Base-by-base conservation (phyloP, 2,329 filamentous ascomycete species). In the Beauveria scarabaeidicola region DNA sequence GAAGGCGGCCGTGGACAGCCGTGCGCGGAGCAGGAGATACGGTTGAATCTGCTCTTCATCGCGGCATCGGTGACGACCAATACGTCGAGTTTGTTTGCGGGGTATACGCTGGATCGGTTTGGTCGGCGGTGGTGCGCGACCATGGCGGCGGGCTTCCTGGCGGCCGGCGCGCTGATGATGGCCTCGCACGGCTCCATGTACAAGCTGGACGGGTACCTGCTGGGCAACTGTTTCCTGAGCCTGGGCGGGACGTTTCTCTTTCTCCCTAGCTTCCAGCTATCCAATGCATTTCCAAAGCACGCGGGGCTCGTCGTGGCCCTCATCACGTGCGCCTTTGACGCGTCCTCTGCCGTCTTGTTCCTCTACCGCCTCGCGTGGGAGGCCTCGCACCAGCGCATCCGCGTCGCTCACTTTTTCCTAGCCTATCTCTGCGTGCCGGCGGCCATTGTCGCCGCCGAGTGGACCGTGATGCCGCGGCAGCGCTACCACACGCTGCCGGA, bases 11-110 rank as follows among this genome's bases (percentile, higher is more conserved):
- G 25, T 7, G 23, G 40, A 63, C 48, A 61, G 61, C 21, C 71
- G n/a, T 82, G 72, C 69, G 74, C 78, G 61, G 82, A 84, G 67
- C 69, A 70, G 47, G 70, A 72, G 61, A 82, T 85, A 57, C 80
- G 79, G 61, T 80, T 96, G 60, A 96, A 96, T 71, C 77, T 96
- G 65, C 96, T 96, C 89, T 96, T 96, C 77, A 95, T 91, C 6
- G 82, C 91, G 44, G 91, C 91, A 13, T 91, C 91, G 15, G 91
- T 96, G 10, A 88, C 84, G 7, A 95, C 91, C 43, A 96, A 96
- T 67, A 88, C 96, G 13, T 90, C 86, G 44, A 91, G 92, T 13
- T 79, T 96, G 7, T 90, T 91, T 2, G 85, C 96, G 11, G 92
- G 92, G 50, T 89, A 90, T 3, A 87, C 96, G 48, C 81, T 96